These are phyloP conservation scores for Hypoxylon sp. DNA, from an alignment of 2,329 filamentous ascomycete genomes.

Conservation along the genomic window DNA sequence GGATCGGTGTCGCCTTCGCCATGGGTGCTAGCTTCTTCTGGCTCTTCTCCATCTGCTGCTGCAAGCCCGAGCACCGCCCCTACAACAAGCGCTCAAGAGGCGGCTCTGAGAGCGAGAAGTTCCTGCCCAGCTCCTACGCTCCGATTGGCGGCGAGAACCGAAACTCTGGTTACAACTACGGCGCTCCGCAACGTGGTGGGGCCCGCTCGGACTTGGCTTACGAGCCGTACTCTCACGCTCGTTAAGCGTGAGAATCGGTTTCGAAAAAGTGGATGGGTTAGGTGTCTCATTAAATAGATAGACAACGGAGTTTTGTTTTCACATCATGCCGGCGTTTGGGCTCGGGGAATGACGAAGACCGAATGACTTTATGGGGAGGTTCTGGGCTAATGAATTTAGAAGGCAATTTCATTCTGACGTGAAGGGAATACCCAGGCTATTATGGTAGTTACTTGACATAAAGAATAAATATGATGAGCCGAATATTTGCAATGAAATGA, in stretches of 20 bases:
- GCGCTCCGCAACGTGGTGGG: conserved; percentile 55
- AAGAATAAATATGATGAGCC: neutral
- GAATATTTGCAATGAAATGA: neutral
- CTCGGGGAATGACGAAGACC: conserved; percentile 42
- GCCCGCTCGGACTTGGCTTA: conserved; percentile 67
- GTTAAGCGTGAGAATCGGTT: conserved; percentile 52
- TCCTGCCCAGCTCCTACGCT: conserved; percentile 60
- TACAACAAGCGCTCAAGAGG: conserved; percentile 46
- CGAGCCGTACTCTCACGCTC: conserved; percentile 71
- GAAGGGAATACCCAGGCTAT: conserved; percentile 36
- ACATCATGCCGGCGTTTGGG: conserved; percentile 47
- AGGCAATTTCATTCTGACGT: conserved; percentile 12
- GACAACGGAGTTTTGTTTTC: conserved; percentile 29
- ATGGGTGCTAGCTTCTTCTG: conserved; percentile 86
- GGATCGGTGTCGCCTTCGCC: conserved; percentile 84
- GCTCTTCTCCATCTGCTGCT: conserved; percentile 93
- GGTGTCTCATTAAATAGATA: conserved; percentile 22
- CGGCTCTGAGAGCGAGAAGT: conserved; percentile 63
- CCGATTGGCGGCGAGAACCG: conserved; percentile 58
- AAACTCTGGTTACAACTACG: conserved; percentile 53
- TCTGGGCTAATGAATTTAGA: conserved; percentile 24
- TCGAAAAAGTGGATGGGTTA: conserved; percentile 13
- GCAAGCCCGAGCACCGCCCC: conserved; percentile 69
- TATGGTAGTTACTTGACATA: conserved; percentile 27
- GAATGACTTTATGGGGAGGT: conserved; percentile 26